Conservation (phyloP, 1,284 basidiomycete species). For the Xerocomus amazonicus region DNA sequence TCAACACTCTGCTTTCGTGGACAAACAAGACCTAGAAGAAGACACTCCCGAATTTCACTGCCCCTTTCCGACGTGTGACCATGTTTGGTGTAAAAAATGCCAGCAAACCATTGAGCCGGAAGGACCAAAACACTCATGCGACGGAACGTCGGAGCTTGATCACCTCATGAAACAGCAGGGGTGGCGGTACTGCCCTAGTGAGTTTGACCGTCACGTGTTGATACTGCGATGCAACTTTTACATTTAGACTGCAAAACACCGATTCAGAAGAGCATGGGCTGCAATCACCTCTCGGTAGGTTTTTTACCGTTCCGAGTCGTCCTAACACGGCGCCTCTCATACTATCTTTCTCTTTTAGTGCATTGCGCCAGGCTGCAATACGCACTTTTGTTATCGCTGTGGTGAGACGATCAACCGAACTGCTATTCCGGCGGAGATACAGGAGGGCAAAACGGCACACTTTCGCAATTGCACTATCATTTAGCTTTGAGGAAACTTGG, state of each 20-base stretch:
- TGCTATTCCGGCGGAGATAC: conserved; percentile 41
- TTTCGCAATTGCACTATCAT: conserved; percentile 43
- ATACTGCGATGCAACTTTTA: neutral
- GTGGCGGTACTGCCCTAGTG: conserved; percentile 59
- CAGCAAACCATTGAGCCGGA: conserved; percentile 40
- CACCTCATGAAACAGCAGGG: conserved; percentile 48
- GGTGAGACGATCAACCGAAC: conserved; percentile 50
- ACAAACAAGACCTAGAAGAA: conserved; percentile 46
- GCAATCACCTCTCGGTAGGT: conserved; percentile 64
- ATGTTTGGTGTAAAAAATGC: conserved; percentile 54
- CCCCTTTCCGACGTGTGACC: conserved; percentile 43
- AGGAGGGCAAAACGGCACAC: conserved; percentile 41
- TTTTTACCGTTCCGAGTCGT: neutral
- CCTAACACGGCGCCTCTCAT: too few species aligned
- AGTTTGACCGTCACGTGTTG: conserved; percentile 9
- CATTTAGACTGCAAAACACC: conserved; percentile 54
- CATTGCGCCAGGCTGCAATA: conserved; percentile 54
- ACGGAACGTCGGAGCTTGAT: conserved; percentile 51
- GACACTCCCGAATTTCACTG: conserved; percentile 39
- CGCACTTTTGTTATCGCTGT: conserved; percentile 61
- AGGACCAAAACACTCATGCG: conserved; percentile 50
- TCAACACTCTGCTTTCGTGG: conserved; percentile 44
- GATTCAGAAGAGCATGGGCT: conserved; percentile 53
- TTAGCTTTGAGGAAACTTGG: neutral
- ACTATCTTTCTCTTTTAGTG: conserved; percentile 38